These are phyloP conservation scores for Sporothrix inflata DNA, from an alignment of 2,329 filamentous ascomycete species.

Conservation along the genomic window DNA sequence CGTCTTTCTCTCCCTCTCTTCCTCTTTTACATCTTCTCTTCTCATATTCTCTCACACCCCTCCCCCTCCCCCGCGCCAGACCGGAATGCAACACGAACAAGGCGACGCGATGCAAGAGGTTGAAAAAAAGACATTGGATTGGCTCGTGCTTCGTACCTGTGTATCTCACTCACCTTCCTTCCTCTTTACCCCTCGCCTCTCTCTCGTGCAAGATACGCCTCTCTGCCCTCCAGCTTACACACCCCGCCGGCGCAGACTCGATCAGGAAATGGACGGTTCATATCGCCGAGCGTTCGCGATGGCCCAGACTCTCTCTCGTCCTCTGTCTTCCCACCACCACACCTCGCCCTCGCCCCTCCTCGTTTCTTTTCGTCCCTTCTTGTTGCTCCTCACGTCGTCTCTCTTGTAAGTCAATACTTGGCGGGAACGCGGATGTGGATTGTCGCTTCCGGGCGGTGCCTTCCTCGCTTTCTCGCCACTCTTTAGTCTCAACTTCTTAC, in stretches of 20 bases:
- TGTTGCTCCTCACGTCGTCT: neutral
- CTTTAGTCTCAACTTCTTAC: neutral
- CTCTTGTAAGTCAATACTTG: neutral
- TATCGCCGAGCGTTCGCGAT: conserved; percentile 19
- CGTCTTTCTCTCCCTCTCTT: conserved; percentile 6
- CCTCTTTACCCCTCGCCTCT: neutral
- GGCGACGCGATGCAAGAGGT: conserved; percentile 12
- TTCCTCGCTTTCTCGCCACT: neutral
- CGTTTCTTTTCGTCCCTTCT: neutral
- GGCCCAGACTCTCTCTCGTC: neutral
- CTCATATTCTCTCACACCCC: neutral
- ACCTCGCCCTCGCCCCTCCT: neutral
- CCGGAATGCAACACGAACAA: conserved; percentile 18
- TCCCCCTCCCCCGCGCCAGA: neutral
- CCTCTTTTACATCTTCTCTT: neutral
- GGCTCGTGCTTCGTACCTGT: neutral
- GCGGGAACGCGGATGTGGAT: conserved; percentile 5
- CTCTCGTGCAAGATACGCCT: neutral
- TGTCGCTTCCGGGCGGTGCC: neutral
- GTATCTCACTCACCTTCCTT: neutral
- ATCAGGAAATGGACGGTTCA: neutral
- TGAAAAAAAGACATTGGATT: conserved; percentile 17
- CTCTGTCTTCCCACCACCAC: neutral
- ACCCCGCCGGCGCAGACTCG: conserved; percentile 12
- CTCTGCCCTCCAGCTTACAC: neutral